Evolutionary conservation across 2,329 filamentous ascomycete genomes (phyloP).

Genomic region (Trichoderma koningiopsis): DNA sequence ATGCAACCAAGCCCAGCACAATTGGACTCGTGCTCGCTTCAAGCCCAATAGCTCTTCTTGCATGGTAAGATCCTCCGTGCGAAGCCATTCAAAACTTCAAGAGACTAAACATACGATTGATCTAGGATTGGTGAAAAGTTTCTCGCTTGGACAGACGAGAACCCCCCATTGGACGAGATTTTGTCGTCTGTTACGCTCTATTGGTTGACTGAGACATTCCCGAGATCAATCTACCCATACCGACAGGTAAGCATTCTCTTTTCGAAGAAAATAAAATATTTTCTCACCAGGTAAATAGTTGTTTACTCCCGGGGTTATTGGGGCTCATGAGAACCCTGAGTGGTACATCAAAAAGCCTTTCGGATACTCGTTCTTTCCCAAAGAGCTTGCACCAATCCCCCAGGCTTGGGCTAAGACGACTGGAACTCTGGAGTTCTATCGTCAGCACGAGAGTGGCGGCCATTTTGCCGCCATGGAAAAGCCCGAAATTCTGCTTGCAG

Average conservation of each 20-base stretch:
- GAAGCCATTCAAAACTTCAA: background rate
- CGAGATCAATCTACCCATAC: constrained; percentile 15
- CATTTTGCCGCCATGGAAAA: constrained; percentile 22
- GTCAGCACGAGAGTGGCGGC: constrained; percentile 10
- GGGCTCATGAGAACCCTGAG: constrained; percentile 8
- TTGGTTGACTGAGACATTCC: constrained; percentile 19
- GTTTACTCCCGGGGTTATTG: constrained; percentile 4
- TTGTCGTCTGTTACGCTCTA: constrained; percentile 15
- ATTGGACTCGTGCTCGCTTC: constrained; percentile 19
- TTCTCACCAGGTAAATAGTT: background rate
- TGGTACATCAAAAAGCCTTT: constrained; percentile 18
- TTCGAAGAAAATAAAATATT: background rate
- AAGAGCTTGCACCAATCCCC: constrained; percentile 11
- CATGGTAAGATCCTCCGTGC: background rate
- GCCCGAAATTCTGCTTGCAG: constrained; percentile 5
- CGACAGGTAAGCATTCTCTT: background rate
- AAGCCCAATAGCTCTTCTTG: constrained; percentile 15
- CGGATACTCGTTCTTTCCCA: constrained; percentile 14
- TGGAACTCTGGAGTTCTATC: constrained; percentile 6
- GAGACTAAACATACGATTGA: background rate
- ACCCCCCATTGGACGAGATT: constrained; percentile 1
- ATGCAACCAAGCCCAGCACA: constrained; percentile 17
- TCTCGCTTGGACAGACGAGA: constrained; percentile 17
- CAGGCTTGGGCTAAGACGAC: constrained; percentile 3
- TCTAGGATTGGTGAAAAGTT: constrained; percentile 22